Evolutionary conservation across 345 rosid species (phyloP), one percentile per base, ranked within the genome.

Genomic region (Dipteronia sinensis): DNA sequence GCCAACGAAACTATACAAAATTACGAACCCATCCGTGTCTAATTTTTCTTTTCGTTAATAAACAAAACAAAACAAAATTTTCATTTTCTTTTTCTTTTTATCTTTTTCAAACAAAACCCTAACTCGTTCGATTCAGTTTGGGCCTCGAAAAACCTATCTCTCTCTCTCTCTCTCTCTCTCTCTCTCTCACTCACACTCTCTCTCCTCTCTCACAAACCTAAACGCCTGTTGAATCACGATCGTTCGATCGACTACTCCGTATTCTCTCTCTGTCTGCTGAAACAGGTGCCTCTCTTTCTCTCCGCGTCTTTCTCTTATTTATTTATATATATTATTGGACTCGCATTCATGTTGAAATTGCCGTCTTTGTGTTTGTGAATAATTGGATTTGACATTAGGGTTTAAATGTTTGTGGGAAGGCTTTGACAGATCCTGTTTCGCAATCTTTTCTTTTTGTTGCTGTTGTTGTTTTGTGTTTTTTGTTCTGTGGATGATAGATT

Each of bases 81-180:
- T 68, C 34, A 31, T 3, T 76, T 42, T 42, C 25, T 34, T 31
- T 17, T 23, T 66, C 44, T 62, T 65, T 25, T 40, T 70, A 16
- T 38, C 49, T 69, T 65, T 53, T 76, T 38, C 76, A 72, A 73
- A 77, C 79, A 86, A 86, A 88, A 84, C 89, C 89, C 88, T 88
- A 85, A 84, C 74, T 78, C 77, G 65, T 74, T 76, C 75, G 74
- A 76, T 86, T 88, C 82, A 79, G 85, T 85, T 84, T 87, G 75
- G 80, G 79, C 92, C 90, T 85, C 87, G 86, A 78, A 77, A 81
- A 68, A 76, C 85, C 84, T 75, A 47, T 82, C 87, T 76, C 75
- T 56, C 70, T 73, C 10, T 68, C 76, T 61, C 76, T 82, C 87
- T 76, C 75, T 56, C 70, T 70, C 10, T 65, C 38, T 4, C 4